Conservation (phyloP, 179 eudicot genomes). For the Vitellaria paradoxa region DNA sequence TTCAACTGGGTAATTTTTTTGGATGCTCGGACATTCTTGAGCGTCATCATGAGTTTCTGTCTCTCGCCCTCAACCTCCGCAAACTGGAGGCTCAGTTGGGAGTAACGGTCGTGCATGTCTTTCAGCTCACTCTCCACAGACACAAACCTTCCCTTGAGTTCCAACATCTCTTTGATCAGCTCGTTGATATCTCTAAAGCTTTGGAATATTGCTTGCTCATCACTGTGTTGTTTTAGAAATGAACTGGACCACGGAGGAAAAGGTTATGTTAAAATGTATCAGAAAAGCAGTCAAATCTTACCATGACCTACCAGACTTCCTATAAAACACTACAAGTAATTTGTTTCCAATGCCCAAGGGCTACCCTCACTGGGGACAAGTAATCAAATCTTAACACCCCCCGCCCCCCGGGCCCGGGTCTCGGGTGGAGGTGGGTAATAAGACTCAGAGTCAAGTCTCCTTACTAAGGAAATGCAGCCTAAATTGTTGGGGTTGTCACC, state of each 20-base stretch:
- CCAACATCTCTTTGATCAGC: slow-evolving; percentile 82
- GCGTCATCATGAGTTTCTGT: slow-evolving; percentile 78
- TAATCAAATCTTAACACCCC: no score
- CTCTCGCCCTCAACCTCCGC: slow-evolving; percentile 99
- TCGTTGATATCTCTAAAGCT: slow-evolving; percentile 94
- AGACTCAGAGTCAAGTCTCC: no score
- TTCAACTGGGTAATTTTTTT: slow-evolving; percentile 28
- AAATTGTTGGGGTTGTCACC: no score
- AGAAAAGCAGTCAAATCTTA: neutral
- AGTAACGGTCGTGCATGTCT: slow-evolving; percentile 90
- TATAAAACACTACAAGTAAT: no score
- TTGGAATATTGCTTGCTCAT: slow-evolving; percentile 82
- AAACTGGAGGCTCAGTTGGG: slow-evolving; percentile 81
- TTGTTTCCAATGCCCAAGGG: no score
- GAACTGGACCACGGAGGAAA: slow-evolving; percentile 47
- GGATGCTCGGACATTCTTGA: slow-evolving; percentile 66
- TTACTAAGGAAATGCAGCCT: no score
- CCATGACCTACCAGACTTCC: neutral
- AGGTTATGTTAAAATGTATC: neutral
- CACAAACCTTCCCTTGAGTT: slow-evolving; percentile 60
- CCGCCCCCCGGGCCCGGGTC: no score
- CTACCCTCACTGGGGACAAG: no score
- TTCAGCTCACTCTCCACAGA: slow-evolving; percentile 65
- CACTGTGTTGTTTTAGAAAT: slow-evolving; percentile 80
- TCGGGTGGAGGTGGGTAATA: no score